Conservation (phyloP, 1,284 basidiomycete genomes). For the Agroathelia rolfsii region DNA sequence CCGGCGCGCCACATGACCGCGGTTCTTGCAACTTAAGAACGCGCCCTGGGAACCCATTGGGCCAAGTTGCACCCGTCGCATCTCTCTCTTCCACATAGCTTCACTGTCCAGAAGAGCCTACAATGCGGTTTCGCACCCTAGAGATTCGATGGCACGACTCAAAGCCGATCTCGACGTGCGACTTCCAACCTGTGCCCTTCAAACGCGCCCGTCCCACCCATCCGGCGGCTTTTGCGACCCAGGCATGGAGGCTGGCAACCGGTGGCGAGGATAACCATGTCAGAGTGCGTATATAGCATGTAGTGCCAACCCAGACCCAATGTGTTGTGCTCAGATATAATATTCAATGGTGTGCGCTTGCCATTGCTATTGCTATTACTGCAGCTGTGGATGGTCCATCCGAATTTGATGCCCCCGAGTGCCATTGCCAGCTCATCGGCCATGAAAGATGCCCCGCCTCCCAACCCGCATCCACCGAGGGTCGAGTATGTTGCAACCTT, state of each 20-base stretch:
- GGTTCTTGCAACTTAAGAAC: no score
- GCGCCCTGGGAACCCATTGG: no score
- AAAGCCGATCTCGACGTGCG: slow-evolving; percentile 89
- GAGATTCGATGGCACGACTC: slow-evolving; percentile 94
- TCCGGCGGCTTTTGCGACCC: slow-evolving; percentile 47
- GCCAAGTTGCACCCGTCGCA: no score
- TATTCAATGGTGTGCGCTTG: slow-evolving; percentile 5
- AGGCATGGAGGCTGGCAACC: slow-evolving; percentile 85
- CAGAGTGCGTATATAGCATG: slow-evolving; percentile 52
- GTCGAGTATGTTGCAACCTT: slow-evolving; percentile 95
- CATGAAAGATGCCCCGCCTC: slow-evolving; percentile 29
- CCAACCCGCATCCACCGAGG: slow-evolving; percentile 65
- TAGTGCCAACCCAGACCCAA: slow-evolving; percentile 6
- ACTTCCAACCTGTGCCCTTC: slow-evolving; percentile 77
- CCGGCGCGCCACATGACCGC: no score
- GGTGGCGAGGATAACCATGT: slow-evolving; percentile 97
- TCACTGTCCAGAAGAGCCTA: slow-evolving; percentile 4
- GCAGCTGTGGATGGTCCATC: slow-evolving; percentile 91
- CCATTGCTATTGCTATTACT: slow-evolving; percentile 3
- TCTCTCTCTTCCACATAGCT: slow-evolving; percentile 7
- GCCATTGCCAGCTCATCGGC: slow-evolving; percentile 40
- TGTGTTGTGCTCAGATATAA: slow-evolving; percentile 9
- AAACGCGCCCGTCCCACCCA: slow-evolving; percentile 67
- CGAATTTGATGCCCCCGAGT: slow-evolving; percentile 70
- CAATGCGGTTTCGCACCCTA: slow-evolving; percentile 75